Evolutionary conservation across 75 land plant genomes (phyloP).

Genomic region (Sequoiadendron giganteum): DNA sequence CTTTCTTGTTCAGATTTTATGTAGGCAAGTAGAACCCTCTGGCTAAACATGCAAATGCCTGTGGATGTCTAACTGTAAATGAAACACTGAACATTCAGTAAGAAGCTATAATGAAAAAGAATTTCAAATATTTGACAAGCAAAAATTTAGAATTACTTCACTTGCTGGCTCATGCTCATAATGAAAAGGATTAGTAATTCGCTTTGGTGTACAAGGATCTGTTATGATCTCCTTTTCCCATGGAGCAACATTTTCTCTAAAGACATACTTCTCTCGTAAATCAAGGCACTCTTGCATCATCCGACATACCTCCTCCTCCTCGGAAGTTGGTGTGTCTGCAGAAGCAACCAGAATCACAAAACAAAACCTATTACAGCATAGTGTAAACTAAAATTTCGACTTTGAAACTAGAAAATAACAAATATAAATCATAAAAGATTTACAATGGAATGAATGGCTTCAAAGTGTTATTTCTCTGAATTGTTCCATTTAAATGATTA

Average conservation of each 20-base stretch:
- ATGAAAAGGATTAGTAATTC: conserved; percentile 69
- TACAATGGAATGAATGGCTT: not conserved
- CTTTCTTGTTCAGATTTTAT: not conserved
- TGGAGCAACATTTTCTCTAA: conserved; percentile 81
- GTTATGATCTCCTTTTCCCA: conserved; percentile 84
- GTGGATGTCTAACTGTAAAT: not conserved
- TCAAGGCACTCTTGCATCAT: conserved; percentile 85
- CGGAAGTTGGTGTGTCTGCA: conserved; percentile 75
- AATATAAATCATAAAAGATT: not conserved
- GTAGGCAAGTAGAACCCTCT: not conserved
- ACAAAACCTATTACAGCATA: not conserved
- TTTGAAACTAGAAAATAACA: not conserved
- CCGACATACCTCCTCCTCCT: conserved; percentile 81
- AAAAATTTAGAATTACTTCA: conserved; percentile 47
- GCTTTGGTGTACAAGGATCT: conserved; percentile 89
- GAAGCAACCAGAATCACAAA: not conserved
- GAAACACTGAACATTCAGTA: not conserved
- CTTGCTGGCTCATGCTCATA: conserved; percentile 61
- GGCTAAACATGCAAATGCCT: not conserved
- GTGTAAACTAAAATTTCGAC: not conserved
- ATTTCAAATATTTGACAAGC: not conserved
- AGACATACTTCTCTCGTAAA: conserved; percentile 75
- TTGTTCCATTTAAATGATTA: not conserved
- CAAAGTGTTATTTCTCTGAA: not conserved
- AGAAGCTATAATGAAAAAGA: not conserved